phyloP scores from a whole-genome alignment of 257 asterid genomes.

The Anisodus acutangulus region DNA sequence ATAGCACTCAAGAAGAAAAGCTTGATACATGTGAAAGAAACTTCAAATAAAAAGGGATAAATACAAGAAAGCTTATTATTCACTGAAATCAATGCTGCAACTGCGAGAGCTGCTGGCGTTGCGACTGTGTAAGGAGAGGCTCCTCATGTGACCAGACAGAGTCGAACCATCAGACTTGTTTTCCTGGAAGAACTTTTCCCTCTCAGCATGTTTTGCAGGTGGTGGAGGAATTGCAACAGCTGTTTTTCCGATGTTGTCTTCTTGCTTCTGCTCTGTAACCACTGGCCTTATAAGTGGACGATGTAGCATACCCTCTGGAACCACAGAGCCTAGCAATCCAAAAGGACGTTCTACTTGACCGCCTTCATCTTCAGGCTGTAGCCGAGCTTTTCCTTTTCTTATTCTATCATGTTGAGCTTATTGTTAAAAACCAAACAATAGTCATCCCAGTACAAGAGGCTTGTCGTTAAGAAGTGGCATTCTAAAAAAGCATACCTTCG shows the following conservation, averaged over 20 bases:
- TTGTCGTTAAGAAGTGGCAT: background rate
- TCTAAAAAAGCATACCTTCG: constrained; percentile 56
- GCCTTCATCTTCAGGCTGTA: constrained; percentile 68
- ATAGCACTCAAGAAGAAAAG: background rate
- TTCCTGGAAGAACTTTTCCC: constrained; percentile 85
- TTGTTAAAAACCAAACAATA: background rate
- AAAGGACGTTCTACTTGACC: constrained; percentile 49
- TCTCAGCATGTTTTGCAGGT: constrained; percentile 87
- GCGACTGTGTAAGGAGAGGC: constrained; percentile 84
- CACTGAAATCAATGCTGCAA: constrained; percentile 76
- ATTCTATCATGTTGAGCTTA: constrained; percentile 53
- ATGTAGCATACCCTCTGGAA: constrained; percentile 64
- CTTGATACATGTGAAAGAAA: constrained; percentile 10
- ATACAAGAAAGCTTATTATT: constrained; percentile 38
- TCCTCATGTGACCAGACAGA: constrained; percentile 59
- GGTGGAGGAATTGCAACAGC: constrained; percentile 84
- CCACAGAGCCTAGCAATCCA: constrained; percentile 59
- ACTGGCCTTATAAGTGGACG: constrained; percentile 83
- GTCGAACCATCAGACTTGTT: constrained; percentile 62
- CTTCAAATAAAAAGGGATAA: background rate
- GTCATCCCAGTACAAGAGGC: background rate
- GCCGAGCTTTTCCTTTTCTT: constrained; percentile 90
- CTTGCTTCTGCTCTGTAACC: constrained; percentile 54
- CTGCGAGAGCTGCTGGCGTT: constrained; percentile 75
- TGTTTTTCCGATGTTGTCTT: constrained; percentile 46